Evolutionary conservation across 495 filamentous ascomycete genomes (phyloP), one percentile per base, ranked within the genome.

Genomic region (Hypoxylon subgilvum): DNA sequence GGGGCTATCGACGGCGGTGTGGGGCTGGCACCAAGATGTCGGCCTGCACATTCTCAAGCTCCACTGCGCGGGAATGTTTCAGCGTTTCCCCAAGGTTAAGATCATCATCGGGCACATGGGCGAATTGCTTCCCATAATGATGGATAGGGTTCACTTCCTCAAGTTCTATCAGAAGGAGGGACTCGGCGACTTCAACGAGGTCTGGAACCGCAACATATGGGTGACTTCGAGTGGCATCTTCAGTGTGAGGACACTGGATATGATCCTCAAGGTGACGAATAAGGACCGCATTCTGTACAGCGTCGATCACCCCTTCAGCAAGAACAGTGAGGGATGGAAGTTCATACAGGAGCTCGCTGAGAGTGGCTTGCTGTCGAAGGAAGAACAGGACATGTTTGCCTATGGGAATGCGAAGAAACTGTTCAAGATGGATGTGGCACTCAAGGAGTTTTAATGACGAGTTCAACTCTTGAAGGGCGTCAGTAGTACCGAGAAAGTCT

Each of bases 41-140:
- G 84, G 72, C 0, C 50, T 82, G 21, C 69, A 70, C 46, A 46
- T 74, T 6, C 45, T 74, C n/a, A 57, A 68, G 16, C 64, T 75
- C 9, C 73, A 61, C 43, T 62, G 65, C 0, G 67, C 66, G 1
- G 73, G 71, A 14, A 19, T 74, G 6, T 88, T 84, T 54, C 78
- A 83, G 61, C 68, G 72, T 2, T 78, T 73, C 44, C 80, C 85
- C 0, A 74, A 74, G 18, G 67, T 88, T 27, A 84, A 88, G 62
- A 71, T 88, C 22, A 79, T 88, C 45, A 68, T 88, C n/a, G 85
- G 85, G 2, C 86, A 89, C 65, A 73, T 86, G 62, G 86, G 86
- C 6, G 85, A 89, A 69, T 76, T 82, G 52, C 69, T 88, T 13
- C 85, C 85, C 0, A 87, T 85, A 57, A 83, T 86, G 67, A 71